Evolutionary conservation across 2,329 filamentous ascomycete species (phyloP), one percentile per base, ranked within the genome.

Genomic region (Aureobasidium zeae): DNA sequence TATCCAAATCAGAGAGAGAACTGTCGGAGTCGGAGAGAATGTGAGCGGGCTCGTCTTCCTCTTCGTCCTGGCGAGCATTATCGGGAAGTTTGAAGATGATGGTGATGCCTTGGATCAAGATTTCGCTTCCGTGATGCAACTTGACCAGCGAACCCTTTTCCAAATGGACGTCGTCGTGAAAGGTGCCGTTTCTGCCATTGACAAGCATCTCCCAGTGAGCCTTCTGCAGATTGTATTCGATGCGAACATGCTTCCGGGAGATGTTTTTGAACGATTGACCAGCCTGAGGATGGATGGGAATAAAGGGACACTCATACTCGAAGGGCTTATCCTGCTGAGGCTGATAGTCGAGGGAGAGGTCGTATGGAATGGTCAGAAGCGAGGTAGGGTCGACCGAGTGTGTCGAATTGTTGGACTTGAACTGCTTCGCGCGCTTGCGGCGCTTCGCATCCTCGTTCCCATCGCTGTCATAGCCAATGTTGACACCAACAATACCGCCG

Each of bases 211-310:
- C 76, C 54, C 85, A 88, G 5, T 75, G 66, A 15, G 75, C 69
- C 29, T 69, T 69, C 10, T 76, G 66, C 49, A 74, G 69, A 54
- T 83, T 82, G 63, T 80, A 88, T 34, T 74, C 68, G 52, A 89
- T 85, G 54, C 78, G 80, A 36, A 85, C 67, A 58, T 89, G 84
- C 52, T 81, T 69, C 48, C 83, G 71, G 3, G 83, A 88, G 44
- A 88, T 87, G 38, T 74, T 75, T 56, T 82, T 83, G 38, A 83
- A 84, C 49, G 74, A 76, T 48, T 61, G 68, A 2, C 76, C 73
- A 48, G 77, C 73, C 0, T 77, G 77, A 3, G 83, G 83, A 58
- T 87, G 83, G 32, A 88, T 84, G 24, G 77, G 76, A 36, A 87
- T 71, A 46, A 84, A 72, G 3, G 46, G 48, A 28, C 41, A 45